Evolutionary conservation across 176 grass and related monocot genomes (phyloP).

Genomic region (Oryza punctata): DNA sequence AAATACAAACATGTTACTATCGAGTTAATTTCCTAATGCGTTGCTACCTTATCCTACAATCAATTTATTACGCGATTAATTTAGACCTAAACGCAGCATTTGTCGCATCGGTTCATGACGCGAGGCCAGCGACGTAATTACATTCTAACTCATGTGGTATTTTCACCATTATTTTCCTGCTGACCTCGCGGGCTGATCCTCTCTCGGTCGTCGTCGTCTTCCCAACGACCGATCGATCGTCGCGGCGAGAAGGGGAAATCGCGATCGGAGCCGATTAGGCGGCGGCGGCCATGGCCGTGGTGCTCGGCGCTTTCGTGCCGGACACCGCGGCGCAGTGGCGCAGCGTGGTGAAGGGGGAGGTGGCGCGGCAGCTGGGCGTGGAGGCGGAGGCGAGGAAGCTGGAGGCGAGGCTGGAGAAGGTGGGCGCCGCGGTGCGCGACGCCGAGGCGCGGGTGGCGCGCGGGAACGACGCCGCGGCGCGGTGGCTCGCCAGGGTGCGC

Average conservation of each 20-base stretch:
- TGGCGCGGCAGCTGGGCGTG: conserved; percentile 41
- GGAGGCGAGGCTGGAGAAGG: conserved; percentile 37
- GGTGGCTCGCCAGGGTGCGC: conserved; percentile 50
- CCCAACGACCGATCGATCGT: not conserved
- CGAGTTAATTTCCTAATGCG: not conserved
- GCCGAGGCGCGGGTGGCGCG: conserved; percentile 41
- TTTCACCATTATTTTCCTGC: not conserved
- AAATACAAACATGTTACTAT: not conserved
- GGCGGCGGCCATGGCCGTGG: conserved; percentile 42
- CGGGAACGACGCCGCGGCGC: conserved; percentile 31
- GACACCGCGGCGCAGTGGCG: conserved; percentile 50
- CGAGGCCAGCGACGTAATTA: conserved; percentile 16
- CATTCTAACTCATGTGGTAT: not conserved
- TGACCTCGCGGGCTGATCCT: not conserved
- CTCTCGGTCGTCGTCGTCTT: not conserved
- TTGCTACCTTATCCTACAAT: not conserved
- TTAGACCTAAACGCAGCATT: not conserved
- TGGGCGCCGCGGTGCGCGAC: conserved; percentile 39
- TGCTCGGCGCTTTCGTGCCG: conserved; percentile 57
- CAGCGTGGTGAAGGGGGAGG: conserved; percentile 18
- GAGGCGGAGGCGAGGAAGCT: conserved; percentile 36
- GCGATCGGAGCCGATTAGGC: not conserved
- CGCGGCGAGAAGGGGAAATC: not conserved
- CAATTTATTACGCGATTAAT: not conserved
- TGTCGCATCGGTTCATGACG: conserved; percentile 15